Evolutionary conservation across 129 eudicot genomes (phyloP).

Genomic region (Tanacetum coccineum): DNA sequence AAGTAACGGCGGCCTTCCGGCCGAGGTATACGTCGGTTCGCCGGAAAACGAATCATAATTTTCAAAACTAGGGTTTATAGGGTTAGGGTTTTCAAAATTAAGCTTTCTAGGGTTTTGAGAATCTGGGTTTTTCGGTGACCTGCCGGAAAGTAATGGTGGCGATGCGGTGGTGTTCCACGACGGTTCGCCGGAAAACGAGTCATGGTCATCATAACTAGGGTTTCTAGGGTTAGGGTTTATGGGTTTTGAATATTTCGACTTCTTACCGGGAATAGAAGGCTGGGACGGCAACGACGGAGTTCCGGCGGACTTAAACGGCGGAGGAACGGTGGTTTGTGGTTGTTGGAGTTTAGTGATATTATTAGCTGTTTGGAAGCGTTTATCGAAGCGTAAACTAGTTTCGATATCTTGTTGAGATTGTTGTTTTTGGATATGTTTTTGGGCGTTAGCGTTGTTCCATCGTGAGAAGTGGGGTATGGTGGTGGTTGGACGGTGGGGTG

Average conservation of each 20-base stretch:
- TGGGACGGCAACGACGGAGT: conserved; percentile 79
- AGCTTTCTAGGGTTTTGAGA: too few species aligned
- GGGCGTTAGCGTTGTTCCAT: conserved; percentile 94
- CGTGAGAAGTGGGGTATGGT: conserved; percentile 77
- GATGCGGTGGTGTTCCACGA: too few species aligned
- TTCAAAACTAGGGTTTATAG: too few species aligned
- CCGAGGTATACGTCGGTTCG: too few species aligned
- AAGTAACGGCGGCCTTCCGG: too few species aligned
- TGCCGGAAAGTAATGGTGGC: too few species aligned
- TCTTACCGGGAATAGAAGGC: conserved; percentile 80
- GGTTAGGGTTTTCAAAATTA: too few species aligned
- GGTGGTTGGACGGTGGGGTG: conserved; percentile 36
- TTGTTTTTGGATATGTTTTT: conserved; percentile 48
- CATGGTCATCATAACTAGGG: neutral
- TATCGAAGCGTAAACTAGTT: conserved; percentile 55
- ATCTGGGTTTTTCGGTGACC: too few species aligned
- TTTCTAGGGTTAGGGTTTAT: conserved; percentile 11
- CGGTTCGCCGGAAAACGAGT: too few species aligned
- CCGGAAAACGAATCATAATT: too few species aligned
- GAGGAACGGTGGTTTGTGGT: conserved; percentile 23
- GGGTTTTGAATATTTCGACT: conserved; percentile 74
- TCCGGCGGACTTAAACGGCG: conserved; percentile 57
- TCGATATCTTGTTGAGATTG: conserved; percentile 64
- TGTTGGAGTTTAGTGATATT: conserved; percentile 36
- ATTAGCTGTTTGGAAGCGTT: conserved; percentile 66